Percentiles rank a stretch among this genome's conserved stretches.
These are phyloP conservation scores for Colletotrichum tamarilloi DNA, from an alignment of 2,329 filamentous ascomycete genomes.

Conservation along the genomic window DNA sequence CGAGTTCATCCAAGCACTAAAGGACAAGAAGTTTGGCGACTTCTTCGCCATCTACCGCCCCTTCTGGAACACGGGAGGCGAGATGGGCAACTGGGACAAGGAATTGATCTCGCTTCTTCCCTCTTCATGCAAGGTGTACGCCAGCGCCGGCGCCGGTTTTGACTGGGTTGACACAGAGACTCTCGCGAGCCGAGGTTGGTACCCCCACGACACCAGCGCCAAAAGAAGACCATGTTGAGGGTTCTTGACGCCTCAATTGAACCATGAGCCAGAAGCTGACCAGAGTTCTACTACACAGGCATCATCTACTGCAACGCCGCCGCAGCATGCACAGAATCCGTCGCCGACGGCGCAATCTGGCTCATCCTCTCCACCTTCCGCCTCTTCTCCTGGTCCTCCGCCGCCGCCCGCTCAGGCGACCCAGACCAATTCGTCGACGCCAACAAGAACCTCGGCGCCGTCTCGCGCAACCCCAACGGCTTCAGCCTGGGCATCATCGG, in stretches of 20 bases:
- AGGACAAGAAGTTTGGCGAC: conserved; percentile 30
- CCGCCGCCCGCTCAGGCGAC: conserved; percentile 30
- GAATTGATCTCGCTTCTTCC: conserved; percentile 31
- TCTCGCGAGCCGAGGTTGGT: conserved; percentile 24
- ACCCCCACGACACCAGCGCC: background rate
- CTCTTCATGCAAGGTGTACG: conserved; percentile 29
- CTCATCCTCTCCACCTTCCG: conserved; percentile 32
- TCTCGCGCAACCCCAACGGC: conserved; percentile 32
- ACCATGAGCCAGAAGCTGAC: background rate
- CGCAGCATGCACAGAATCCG: conserved; percentile 30
- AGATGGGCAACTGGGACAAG: conserved; percentile 35
- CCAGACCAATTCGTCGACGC: conserved; percentile 33
- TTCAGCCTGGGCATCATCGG: conserved; percentile 63
- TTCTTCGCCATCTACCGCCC: conserved; percentile 34
- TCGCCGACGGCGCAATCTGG: conserved; percentile 35
- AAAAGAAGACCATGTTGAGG: background rate
- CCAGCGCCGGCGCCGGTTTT: conserved; percentile 29
- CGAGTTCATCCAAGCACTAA: conserved; percentile 32
- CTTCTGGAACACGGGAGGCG: conserved; percentile 33
- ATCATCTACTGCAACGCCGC: conserved; percentile 32
- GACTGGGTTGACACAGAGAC: conserved; percentile 34
- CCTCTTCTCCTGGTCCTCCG: conserved; percentile 32
- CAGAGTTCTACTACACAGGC: background rate
- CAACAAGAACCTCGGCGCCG: conserved; percentile 30
- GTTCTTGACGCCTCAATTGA: background rate